These are phyloP conservation scores for Trichophyton verrucosum DNA, from an alignment of 2,329 filamentous ascomycete genomes.

Conservation along the genomic window DNA sequence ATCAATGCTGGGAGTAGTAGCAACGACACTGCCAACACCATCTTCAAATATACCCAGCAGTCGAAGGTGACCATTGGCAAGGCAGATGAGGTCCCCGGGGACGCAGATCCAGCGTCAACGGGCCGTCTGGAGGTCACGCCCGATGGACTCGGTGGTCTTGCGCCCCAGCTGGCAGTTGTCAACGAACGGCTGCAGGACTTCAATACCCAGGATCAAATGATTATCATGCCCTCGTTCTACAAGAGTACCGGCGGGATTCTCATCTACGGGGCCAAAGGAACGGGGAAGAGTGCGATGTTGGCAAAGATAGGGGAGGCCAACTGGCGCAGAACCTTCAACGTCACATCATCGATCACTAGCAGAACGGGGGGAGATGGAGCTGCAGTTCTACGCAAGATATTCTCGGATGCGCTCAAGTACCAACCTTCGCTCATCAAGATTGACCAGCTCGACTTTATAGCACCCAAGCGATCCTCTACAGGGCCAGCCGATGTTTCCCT, in stretches of 20 bases:
- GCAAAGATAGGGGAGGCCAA: conserved; percentile 51
- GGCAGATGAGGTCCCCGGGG: conserved; percentile 13
- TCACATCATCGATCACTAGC: conserved; percentile 24
- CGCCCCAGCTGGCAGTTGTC: conserved; percentile 50
- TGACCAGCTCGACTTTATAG: conserved; percentile 61
- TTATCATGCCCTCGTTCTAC: conserved; percentile 31
- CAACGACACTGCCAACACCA: conserved; percentile 27
- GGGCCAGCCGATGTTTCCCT: conserved; percentile 21
- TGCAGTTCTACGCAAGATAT: conserved; percentile 51
- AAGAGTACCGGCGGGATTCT: conserved; percentile 48
- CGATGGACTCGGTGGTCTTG: conserved; percentile 54
- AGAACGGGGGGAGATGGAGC: conserved; percentile 33
- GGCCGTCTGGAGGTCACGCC: conserved; percentile 22
- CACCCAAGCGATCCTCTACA: conserved; percentile 45
- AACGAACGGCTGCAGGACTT: conserved; percentile 55
- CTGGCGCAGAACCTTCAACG: conserved; percentile 56
- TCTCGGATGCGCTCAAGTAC: conserved; percentile 54
- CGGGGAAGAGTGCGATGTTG: conserved; percentile 69
- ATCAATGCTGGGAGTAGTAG: conserved; percentile 42
- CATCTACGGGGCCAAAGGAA: conserved; percentile 70
- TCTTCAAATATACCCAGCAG: conserved; percentile 25
- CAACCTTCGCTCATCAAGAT: conserved; percentile 70
- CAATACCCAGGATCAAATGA: conserved; percentile 22
- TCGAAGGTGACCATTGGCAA: conserved; percentile 25
- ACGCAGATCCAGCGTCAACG: conserved; percentile 2